Evolutionary conservation across 1,284 basidiomycete genomes (phyloP).

Genomic region (Phylloporus sp.): DNA sequence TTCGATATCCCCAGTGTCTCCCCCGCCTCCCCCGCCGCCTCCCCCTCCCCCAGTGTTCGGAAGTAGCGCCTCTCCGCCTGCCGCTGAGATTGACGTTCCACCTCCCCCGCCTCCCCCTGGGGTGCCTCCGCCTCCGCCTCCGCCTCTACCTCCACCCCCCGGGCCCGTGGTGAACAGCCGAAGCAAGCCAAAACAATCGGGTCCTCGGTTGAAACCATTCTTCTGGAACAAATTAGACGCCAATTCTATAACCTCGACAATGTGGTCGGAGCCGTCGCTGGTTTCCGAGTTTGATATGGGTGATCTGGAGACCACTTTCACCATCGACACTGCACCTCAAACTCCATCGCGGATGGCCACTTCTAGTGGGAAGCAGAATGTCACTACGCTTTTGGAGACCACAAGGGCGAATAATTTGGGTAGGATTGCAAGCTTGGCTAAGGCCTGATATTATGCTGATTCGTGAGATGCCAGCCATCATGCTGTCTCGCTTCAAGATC

Average conservation of each 20-base stretch:
- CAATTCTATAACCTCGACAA: conserved; percentile 49
- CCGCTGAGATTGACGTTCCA: too few relatives aligned
- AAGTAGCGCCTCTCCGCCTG: too few relatives aligned
- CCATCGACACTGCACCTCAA: conserved; percentile 55
- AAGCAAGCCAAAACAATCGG: conserved; percentile 35
- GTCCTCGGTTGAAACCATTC: conserved; percentile 77
- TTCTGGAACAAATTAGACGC: conserved; percentile 85
- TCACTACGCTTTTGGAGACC: conserved; percentile 77
- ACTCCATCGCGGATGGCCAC: conserved; percentile 48
- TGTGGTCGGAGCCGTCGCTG: conserved; percentile 70
- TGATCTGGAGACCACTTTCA: conserved; percentile 78
- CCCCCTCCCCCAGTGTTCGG: too few relatives aligned
- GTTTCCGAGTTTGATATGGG: conserved; percentile 57
- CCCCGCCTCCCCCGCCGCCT: too few relatives aligned
- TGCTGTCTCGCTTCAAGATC: conserved; percentile 78
- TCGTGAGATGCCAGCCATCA: conserved; percentile 59
- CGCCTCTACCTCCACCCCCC: conserved; percentile 5
- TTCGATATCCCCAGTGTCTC: too few relatives aligned
- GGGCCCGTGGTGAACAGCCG: conserved; percentile 39
- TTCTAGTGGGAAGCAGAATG: conserved; percentile 58
- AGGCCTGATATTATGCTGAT: conserved; percentile 12
- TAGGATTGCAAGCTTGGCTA: conserved; percentile 34
- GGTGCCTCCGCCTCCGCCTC: too few relatives aligned
- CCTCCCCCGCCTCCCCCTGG: too few relatives aligned
- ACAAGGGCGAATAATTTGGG: conserved; percentile 87